Conservation (phyloP, 2,329 filamentous ascomycete species). For the Geoglossum cookeanum region DNA sequence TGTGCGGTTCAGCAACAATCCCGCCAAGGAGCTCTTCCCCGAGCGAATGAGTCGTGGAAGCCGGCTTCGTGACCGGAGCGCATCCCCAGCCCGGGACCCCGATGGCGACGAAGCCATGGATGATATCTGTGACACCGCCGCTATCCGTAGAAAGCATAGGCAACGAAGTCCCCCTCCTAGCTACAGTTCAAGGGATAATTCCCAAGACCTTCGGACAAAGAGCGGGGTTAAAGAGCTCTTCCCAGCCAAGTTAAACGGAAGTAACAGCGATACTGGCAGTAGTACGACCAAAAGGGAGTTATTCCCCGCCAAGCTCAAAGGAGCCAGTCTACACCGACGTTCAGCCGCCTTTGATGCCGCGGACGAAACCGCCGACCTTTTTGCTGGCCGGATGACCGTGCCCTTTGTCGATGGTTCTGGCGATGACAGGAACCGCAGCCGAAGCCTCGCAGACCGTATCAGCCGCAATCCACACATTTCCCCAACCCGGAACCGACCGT, state of each 20-base stretch:
- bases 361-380: constrained; percentile 33
- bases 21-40: constrained; percentile 16
- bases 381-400: constrained; percentile 29
- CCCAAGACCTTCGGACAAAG: not conserved
- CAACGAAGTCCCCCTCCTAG: not conserved
- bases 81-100: constrained; percentile 32
- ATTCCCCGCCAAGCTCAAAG: constrained; percentile 29
- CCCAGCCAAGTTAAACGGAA: constrained; percentile 14
- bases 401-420: constrained; percentile 28
- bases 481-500: not conserved
- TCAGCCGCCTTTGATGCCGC: constrained; percentile 33
- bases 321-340: constrained; percentile 24
- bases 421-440: constrained; percentile 20
- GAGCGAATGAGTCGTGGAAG: constrained; percentile 17
- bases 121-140: constrained; percentile 12
- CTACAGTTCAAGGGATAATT: not conserved
- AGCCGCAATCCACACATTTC: not conserved
- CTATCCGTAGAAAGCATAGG: not conserved
- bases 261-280: constrained; percentile 15
- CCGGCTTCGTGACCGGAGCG: constrained; percentile 38
- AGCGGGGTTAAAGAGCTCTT: not conserved
- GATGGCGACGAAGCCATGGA: constrained; percentile 31
- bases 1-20: constrained; percentile 10
- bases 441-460: constrained; percentile 12
- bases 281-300: constrained; percentile 26